phyloP scores from a whole-genome alignment of 106 monocot genomes.

The Apostasia ramifera region DNA sequence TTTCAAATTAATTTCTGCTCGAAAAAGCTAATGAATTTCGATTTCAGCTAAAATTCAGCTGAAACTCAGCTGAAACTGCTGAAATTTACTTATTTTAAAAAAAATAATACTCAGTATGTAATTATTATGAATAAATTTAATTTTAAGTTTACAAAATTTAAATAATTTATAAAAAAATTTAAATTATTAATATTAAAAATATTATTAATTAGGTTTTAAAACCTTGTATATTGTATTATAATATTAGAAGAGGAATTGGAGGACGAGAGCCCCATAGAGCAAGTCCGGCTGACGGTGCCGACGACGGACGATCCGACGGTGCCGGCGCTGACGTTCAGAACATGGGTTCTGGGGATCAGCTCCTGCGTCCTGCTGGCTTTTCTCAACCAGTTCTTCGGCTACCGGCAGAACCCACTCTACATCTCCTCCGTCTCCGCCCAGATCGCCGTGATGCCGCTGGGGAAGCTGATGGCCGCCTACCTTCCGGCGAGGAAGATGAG shows the following conservation, averaged over 20 bases:
- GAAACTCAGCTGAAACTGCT: no score
- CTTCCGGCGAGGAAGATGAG: constrained; percentile 8
- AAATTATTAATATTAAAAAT: no score
- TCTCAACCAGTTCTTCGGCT: constrained; percentile 15
- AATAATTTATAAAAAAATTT: no score
- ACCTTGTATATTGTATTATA: not conserved
- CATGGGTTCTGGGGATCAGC: constrained; percentile 14
- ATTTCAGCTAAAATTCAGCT: no score
- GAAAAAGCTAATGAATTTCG: no score
- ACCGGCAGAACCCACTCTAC: constrained; percentile 4
- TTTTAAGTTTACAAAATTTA: no score
- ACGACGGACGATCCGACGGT: constrained; percentile 15
- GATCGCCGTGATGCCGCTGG: constrained; percentile 14
- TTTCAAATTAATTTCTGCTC: no score
- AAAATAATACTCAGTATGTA: no score
- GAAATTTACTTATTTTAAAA: no score
- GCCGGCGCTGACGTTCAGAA: constrained; percentile 14
- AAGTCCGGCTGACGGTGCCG: constrained; percentile 19
- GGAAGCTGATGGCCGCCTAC: constrained; percentile 16
- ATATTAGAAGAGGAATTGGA: not conserved
- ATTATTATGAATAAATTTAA: no score
- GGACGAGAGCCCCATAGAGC: constrained; percentile 18
- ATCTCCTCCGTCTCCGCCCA: constrained; percentile 14
- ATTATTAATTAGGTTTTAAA: no score
- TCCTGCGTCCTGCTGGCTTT: constrained; percentile 19